These are phyloP conservation scores for Xylaria grammica DNA, from an alignment of 495 filamentous ascomycete species.

Conservation along the genomic window DNA sequence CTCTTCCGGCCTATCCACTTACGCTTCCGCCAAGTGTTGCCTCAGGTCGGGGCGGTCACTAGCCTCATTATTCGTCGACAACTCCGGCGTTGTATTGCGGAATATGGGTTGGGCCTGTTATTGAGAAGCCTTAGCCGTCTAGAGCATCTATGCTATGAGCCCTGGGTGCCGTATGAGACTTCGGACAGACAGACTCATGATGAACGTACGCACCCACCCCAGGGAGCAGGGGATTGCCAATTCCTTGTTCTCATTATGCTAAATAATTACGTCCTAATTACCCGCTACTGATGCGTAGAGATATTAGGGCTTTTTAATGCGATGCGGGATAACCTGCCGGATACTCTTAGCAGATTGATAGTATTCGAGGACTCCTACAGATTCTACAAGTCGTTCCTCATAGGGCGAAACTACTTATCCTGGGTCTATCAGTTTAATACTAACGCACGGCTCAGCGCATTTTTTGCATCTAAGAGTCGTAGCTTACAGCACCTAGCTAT, in stretches of 20 bases:
- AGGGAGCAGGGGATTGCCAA: background rate
- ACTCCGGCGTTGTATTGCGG: slow-evolving; percentile 29
- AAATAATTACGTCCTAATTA: background rate
- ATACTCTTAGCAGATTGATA: slow-evolving; percentile 3
- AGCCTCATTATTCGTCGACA: slow-evolving; percentile 32
- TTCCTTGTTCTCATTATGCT: background rate
- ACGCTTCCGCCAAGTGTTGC: background rate
- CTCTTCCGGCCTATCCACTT: background rate
- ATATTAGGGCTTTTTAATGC: background rate
- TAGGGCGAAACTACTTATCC: background rate
- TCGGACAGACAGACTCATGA: no score
- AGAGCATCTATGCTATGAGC: background rate
- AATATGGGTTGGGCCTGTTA: slow-evolving; percentile 19
- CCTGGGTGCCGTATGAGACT: background rate
- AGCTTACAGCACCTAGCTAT: slow-evolving; percentile 24
- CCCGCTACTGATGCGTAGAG: background rate
- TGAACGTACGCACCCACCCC: background rate
- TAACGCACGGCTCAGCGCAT: background rate
- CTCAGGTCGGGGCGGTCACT: slow-evolving; percentile 23
- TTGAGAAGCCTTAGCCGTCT: background rate
- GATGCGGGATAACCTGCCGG: background rate
- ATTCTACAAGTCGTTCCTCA: background rate
- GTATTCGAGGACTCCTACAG: background rate
- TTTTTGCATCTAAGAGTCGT: slow-evolving; percentile 24
- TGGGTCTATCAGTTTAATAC: background rate